Evolutionary conservation across 257 asterid species (phyloP).

Genomic region (Solanum sparsipilum): DNA sequence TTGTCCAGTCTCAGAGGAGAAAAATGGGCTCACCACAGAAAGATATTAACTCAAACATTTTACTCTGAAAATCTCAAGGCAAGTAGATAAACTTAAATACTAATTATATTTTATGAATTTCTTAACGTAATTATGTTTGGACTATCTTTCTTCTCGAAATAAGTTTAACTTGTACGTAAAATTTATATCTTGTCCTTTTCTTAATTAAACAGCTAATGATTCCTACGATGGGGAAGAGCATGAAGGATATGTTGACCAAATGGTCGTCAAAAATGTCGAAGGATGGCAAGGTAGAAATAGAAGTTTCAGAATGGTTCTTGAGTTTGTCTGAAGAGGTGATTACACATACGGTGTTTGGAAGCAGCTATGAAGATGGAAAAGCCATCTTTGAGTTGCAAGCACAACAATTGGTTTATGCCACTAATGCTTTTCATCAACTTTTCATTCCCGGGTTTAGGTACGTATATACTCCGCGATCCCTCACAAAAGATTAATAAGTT

Average conservation of each 20-base stretch:
- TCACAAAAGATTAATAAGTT: neutral
- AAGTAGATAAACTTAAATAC: neutral
- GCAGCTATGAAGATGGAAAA: constrained; percentile 67
- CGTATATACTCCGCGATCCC: neutral
- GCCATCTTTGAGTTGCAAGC: constrained; percentile 64
- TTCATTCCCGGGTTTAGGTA: constrained; percentile 83
- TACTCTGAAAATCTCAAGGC: constrained; percentile 86
- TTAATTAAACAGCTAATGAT: constrained; percentile 47
- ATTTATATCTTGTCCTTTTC: neutral
- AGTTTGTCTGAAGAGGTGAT: constrained; percentile 60
- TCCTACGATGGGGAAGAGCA: constrained; percentile 56
- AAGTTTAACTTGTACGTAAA: neutral
- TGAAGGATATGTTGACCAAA: constrained; percentile 40
- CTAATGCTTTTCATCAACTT: constrained; percentile 62
- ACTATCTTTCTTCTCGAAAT: neutral
- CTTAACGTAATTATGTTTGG: neutral
- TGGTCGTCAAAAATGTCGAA: constrained; percentile 47
- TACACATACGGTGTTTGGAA: constrained; percentile 62
- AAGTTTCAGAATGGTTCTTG: constrained; percentile 62
- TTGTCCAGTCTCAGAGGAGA: constrained; percentile 67
- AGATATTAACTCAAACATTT: constrained; percentile 67
- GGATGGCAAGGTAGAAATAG: constrained; percentile 50
- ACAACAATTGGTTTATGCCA: constrained; percentile 72
- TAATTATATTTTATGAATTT: neutral
- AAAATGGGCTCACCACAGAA: constrained; percentile 94